These are phyloP conservation scores for Blastobotrys illinoisensis DNA, from an alignment of 1,139 yeast species.

Conservation along the genomic window DNA sequence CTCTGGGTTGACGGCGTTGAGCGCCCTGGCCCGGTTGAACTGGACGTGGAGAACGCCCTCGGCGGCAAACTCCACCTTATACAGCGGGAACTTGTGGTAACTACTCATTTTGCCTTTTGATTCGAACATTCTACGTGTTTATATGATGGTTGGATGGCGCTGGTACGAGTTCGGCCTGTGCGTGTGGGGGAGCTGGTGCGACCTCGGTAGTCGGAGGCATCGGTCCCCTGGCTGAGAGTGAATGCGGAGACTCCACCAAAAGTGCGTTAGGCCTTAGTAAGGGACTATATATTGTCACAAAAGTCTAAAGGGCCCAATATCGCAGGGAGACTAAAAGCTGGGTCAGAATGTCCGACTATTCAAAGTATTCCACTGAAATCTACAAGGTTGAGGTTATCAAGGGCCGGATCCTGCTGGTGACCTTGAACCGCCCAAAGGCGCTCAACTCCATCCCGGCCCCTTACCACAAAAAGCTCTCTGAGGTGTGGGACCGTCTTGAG, in stretches of 20 bases:
- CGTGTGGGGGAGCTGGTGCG: not conserved
- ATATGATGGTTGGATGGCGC: no score
- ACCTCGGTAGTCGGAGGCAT: not conserved
- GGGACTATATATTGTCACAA: no score
- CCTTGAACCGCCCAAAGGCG: slow-evolving; percentile 22
- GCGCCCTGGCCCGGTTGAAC: slow-evolving; percentile 55
- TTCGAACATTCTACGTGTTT: not conserved
- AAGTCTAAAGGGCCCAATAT: no score
- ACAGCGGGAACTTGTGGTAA: slow-evolving; percentile 19
- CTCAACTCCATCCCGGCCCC: slow-evolving; percentile 22
- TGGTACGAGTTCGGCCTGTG: not conserved
- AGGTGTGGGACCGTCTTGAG: slow-evolving; percentile 30
- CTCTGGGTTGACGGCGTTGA: slow-evolving; percentile 53
- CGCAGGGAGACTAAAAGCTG: not conserved
- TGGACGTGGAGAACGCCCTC: slow-evolving; percentile 54
- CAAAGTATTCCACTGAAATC: slow-evolving; percentile 15
- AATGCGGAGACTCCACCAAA: no score
- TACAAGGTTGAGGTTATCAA: slow-evolving; percentile 18
- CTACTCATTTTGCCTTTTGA: slow-evolving; percentile 10
- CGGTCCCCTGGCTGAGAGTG: not conserved
- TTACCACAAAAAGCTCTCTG: slow-evolving; percentile 18
- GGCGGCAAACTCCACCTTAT: slow-evolving; percentile 20
- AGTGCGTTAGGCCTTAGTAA: no score
- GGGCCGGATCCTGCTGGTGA: slow-evolving; percentile 21
- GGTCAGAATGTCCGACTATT: slow-evolving; percentile 2